A percentile compares a stretch with the other conserved stretches of the same genome.
These are phyloP conservation scores for Aspergillus udagawae DNA, from an alignment of 2,329 filamentous ascomycete genomes.

Conservation along the genomic window DNA sequence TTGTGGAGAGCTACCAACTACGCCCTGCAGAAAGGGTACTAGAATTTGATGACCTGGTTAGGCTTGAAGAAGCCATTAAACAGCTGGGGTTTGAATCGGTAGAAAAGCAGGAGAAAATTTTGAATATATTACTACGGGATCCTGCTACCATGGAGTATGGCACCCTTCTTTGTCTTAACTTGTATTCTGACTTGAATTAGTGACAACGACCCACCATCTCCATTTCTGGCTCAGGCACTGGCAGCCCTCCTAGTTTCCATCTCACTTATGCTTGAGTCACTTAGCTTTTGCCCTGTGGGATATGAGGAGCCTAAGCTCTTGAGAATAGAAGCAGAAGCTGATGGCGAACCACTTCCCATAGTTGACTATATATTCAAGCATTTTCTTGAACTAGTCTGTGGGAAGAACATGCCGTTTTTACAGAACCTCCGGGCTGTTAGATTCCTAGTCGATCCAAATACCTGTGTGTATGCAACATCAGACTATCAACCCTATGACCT, in stretches of 20 bases:
- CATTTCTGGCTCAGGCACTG: neutral
- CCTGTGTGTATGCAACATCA: neutral
- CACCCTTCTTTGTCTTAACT: neutral
- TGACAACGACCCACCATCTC: neutral
- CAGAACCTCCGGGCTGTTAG: neutral
- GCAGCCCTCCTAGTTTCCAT: neutral
- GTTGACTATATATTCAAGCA: neutral
- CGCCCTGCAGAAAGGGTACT: neutral
- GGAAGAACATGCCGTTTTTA: neutral
- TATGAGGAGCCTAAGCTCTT: neutral
- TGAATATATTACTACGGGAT: neutral
- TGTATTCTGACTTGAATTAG: neutral
- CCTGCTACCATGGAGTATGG: neutral
- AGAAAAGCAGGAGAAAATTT: neutral
- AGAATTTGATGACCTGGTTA: neutral
- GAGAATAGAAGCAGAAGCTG: neutral
- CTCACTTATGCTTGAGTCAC: neutral
- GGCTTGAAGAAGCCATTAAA: neutral
- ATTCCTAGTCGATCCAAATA: neutral
- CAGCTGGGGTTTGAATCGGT: neutral
- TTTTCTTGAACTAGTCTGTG: neutral
- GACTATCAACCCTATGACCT: slow-evolving; percentile 1
- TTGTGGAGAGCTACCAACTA: neutral
- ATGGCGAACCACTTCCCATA: neutral
- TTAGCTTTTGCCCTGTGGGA: neutral